Conservation (phyloP, 164 flowering plant species). For the Sextonia rubra region DNA sequence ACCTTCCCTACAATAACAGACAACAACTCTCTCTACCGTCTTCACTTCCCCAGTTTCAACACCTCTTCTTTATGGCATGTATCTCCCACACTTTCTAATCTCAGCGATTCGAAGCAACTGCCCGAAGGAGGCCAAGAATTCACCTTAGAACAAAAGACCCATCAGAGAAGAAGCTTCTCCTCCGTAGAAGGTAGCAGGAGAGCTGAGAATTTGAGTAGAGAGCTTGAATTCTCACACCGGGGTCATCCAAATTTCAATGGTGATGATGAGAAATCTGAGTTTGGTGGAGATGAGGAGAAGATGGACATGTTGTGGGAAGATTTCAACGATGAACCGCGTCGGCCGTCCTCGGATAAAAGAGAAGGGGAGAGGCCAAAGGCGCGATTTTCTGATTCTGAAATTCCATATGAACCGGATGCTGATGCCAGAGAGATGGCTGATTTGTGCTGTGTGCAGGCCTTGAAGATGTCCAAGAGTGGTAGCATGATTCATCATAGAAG, state of each 20-base stretch:
- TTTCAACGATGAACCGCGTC: constrained; percentile 44
- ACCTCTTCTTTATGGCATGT: constrained; percentile 34
- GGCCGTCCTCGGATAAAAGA: constrained; percentile 10
- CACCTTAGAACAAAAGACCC: not conserved
- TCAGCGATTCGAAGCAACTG: not conserved
- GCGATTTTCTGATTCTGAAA: not conserved
- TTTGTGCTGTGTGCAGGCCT: constrained; percentile 24
- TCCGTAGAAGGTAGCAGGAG: constrained; percentile 7
- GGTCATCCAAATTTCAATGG: not conserved
- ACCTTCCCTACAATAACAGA: constrained; percentile 36
- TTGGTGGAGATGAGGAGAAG: constrained; percentile 35
- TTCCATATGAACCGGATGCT: constrained; percentile 1
- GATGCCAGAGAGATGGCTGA: constrained; percentile 5
- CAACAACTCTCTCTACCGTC: constrained; percentile 4
- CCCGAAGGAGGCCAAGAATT: constrained; percentile 5
- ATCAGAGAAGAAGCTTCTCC: constrained; percentile 23
- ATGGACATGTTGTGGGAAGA: constrained; percentile 76
- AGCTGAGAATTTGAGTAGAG: not conserved
- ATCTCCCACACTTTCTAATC: constrained; percentile 17
- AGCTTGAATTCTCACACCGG: not conserved
- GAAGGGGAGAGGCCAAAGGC: not conserved
- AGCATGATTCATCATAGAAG: constrained; percentile 21
- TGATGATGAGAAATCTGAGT: no score
- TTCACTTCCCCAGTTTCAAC: constrained; percentile 23
- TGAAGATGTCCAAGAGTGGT: constrained; percentile 27